Evolutionary conservation across 2,329 filamentous ascomycete genomes (phyloP), one percentile per base, ranked within the genome.

Genomic region (Phaeosphaeriaceae sp.): DNA sequence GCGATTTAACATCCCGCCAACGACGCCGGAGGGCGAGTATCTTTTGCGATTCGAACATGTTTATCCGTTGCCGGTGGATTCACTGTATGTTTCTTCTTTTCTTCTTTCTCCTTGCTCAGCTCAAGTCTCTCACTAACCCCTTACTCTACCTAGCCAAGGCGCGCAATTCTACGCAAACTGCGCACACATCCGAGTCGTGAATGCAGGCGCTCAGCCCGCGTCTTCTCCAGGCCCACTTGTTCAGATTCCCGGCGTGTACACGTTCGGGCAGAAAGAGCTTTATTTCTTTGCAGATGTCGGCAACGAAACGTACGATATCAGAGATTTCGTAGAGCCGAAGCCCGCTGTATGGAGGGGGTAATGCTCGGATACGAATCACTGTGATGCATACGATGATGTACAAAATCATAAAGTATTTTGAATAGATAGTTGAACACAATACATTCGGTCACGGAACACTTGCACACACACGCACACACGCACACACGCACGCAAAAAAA

Each of bases 281-380:
- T 57, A 60, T 41, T 54, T 56, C 37, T 57, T 35, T 15, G 56
- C 50, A 5, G 53, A 57, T 49, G 50, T 60, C 11, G 56, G 56
- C 13, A 57, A 54, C 44, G 56, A 60, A 46, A 60, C 50, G 5
- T 60, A 54, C 38, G 47, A 57, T 49, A 60, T 57, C 18, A 26
- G 43, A 6, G 56, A 60, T 33, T 57, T 52, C 34, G 53, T 57
- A 6, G 53, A 54, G 51, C 54, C 56, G 6, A 30, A 36, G 26
- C 39, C 39, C 2, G 11, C 6, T 4, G 26, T 42, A 16, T 42
- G 39, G 39, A 17, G 6, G 15, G 28, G 39, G 12, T 42, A n/a
- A n/a, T n/a, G n/a, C n/a, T n/a, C n/a, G n/a, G n/a, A n/a, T n/a
- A n/a, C n/a, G 21, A 41, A 38, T 26, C 7, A 9, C 23, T 7